Evolutionary conservation across 768 basidiomycete genomes (phyloP).

Genomic region (Kwoniella heveanensis): DNA sequence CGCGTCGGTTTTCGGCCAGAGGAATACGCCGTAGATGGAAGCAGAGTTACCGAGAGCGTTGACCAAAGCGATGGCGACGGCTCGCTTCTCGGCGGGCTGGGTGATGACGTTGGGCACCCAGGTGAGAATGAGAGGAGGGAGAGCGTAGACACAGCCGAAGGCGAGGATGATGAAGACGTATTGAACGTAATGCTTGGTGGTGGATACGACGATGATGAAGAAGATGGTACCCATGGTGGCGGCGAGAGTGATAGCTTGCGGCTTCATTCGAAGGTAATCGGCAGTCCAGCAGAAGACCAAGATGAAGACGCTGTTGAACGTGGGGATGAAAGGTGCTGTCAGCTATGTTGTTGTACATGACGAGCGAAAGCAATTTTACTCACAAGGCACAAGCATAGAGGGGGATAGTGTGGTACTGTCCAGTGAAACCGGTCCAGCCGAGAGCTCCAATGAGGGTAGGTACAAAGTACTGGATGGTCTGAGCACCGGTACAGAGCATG

Average conservation of each 20-base stretch:
- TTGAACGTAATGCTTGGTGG: constrained; percentile 38
- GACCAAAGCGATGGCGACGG: constrained; percentile 53
- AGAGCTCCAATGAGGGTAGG: constrained; percentile 47
- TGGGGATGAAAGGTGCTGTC: background rate
- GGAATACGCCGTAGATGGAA: constrained; percentile 55
- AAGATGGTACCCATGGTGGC: constrained; percentile 37
- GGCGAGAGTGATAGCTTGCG: constrained; percentile 42
- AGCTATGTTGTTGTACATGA: background rate
- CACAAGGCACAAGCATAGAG: constrained; percentile 42
- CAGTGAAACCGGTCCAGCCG: constrained; percentile 48
- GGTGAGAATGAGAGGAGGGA: constrained; percentile 47
- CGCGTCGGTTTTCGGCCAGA: constrained; percentile 51
- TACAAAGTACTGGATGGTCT: constrained; percentile 54
- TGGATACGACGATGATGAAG: constrained; percentile 47
- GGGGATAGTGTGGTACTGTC: constrained; percentile 56
- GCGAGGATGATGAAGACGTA: constrained; percentile 57
- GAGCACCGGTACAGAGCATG: constrained; percentile 55
- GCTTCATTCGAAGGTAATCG: constrained; percentile 52
- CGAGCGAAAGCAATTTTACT: background rate
- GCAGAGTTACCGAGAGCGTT: constrained; percentile 52
- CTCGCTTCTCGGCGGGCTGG: constrained; percentile 53
- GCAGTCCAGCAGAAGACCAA: constrained; percentile 49
- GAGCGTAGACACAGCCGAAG: constrained; percentile 52
- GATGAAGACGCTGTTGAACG: constrained; percentile 36
- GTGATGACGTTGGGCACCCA: constrained; percentile 56